These are phyloP conservation scores for Leishmania gerbilli DNA, from an alignment of 208 protist species.

Conservation along the genomic window DNA sequence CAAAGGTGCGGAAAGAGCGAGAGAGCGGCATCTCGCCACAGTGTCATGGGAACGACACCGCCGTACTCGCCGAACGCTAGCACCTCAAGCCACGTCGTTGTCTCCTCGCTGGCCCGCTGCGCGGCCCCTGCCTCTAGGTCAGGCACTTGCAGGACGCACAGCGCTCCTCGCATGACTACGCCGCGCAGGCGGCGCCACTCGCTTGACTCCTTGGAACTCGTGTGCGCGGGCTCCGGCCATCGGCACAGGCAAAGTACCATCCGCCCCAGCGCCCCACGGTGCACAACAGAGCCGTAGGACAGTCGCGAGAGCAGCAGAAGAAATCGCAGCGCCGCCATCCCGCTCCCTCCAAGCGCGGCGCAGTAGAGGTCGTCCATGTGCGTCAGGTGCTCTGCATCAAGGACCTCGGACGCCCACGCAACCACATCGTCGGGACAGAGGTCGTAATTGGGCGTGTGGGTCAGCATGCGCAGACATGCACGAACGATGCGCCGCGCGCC, in stretches of 20 bases:
- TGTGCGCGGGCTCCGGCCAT: conserved; percentile 12
- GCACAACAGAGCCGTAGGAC: conserved; percentile 24
- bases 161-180: conserved; percentile 33
- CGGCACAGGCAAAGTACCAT: conserved; percentile 22
- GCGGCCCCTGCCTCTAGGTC: conserved; percentile 19
- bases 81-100: conserved; percentile 38
- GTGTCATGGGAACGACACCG: conserved; percentile 30
- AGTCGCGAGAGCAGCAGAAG: conserved; percentile 49
- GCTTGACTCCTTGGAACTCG: not conserved
- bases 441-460: conserved; percentile 66
- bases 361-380: not conserved
- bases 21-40: conserved; percentile 50
- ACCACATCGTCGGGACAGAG: conserved; percentile 31
- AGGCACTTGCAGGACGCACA: conserved; percentile 21
- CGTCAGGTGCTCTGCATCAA: conserved; percentile 17
- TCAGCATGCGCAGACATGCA: conserved; percentile 29
- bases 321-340: not conserved
- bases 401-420: conserved; percentile 26
- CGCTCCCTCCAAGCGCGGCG: not conserved
- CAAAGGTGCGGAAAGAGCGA: conserved; percentile 1
- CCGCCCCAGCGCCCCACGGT: conserved; percentile 13
- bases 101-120: not conserved
- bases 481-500: conserved; percentile 16
- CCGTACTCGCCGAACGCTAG: conserved; percentile 46
- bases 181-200: conserved; percentile 76